phyloP scores from a whole-genome alignment of 495 filamentous ascomycete species.

The Lepraria neglecta region DNA sequence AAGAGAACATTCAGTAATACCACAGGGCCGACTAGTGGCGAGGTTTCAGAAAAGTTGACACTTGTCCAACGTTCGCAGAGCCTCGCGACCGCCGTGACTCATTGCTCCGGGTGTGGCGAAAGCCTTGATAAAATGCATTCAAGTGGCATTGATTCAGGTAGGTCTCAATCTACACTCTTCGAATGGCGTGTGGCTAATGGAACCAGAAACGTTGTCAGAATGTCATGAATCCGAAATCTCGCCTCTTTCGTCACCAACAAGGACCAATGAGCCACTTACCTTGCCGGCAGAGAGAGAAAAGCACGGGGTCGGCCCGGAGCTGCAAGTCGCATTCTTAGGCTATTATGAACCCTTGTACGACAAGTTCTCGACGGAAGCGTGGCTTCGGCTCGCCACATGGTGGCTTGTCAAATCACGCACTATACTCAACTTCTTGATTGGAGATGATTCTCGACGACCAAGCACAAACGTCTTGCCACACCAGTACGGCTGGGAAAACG shows the following conservation, averaged over 20 bases:
- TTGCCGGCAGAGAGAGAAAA: conserved; percentile 8
- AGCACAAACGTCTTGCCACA: conserved; percentile 1
- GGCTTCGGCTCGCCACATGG: conserved; percentile 23
- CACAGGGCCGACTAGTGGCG: neutral
- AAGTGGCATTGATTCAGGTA: neutral
- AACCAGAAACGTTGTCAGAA: neutral
- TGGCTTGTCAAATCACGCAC: conserved; percentile 20
- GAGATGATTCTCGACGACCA: neutral
- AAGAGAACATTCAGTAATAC: neutral
- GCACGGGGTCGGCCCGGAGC: conserved; percentile 8
- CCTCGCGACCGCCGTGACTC: neutral
- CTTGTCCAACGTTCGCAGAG: neutral
- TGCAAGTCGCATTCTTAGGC: conserved; percentile 2
- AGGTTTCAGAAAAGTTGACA: neutral
- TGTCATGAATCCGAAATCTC: neutral
- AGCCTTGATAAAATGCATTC: neutral
- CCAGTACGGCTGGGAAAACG: conserved; percentile 17
- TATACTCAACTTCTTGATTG: neutral
- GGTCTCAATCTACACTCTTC: neutral
- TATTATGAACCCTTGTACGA: conserved; percentile 7
- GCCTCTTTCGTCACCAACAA: neutral
- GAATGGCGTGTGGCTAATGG: neutral
- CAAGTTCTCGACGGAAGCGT: conserved; percentile 10
- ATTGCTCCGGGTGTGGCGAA: neutral
- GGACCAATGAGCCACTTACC: neutral